Percentiles rank a stretch among this genome's conserved stretches.
Evolutionary conservation across 2,329 filamentous ascomycete species (phyloP).

Genomic region (Verticillium nubilum): DNA sequence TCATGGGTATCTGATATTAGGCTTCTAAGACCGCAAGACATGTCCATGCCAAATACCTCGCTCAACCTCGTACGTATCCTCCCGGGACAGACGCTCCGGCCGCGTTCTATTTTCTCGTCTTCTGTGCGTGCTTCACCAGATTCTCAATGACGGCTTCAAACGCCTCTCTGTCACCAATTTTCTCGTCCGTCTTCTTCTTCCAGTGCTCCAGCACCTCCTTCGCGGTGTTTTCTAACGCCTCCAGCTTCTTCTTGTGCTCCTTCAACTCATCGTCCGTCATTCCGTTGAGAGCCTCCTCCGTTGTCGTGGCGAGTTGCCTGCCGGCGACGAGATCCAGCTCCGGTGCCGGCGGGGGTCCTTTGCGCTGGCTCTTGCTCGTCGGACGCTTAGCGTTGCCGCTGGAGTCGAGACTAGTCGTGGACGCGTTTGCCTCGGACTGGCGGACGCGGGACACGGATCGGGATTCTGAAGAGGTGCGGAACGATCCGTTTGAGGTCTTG

Average conservation of each 20-base stretch:
- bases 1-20: not conserved
- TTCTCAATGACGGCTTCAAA: constrained; percentile 98
- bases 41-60: not conserved
- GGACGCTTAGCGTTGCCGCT: constrained; percentile 42
- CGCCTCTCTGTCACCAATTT: constrained; percentile 83
- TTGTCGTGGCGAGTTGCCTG: constrained; percentile 74
- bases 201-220: constrained; percentile 81
- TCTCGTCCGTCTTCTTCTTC: constrained; percentile 79
- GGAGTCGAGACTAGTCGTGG: constrained; percentile 54
- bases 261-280: constrained; percentile 74
- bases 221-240: constrained; percentile 64
- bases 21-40: not conserved
- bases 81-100: not conserved
- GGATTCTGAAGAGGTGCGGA: constrained; percentile 49
- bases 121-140: constrained; percentile 83
- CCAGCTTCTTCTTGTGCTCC: constrained; percentile 63
- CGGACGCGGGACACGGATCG: constrained; percentile 40
- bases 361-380: constrained; percentile 35
- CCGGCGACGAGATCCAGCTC: constrained; percentile 75
- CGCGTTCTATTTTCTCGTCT: constrained; percentile 62
- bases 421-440: constrained; percentile 45
- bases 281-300: constrained; percentile 73
- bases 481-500: constrained; percentile 43
- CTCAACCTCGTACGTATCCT: not conserved
- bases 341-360: constrained; percentile 61